Percentiles rank a stretch among this genome's conserved stretches.
These are phyloP conservation scores for Oidium heveae DNA, from an alignment of 2,329 filamentous ascomycete genomes.

Conservation along the genomic window DNA sequence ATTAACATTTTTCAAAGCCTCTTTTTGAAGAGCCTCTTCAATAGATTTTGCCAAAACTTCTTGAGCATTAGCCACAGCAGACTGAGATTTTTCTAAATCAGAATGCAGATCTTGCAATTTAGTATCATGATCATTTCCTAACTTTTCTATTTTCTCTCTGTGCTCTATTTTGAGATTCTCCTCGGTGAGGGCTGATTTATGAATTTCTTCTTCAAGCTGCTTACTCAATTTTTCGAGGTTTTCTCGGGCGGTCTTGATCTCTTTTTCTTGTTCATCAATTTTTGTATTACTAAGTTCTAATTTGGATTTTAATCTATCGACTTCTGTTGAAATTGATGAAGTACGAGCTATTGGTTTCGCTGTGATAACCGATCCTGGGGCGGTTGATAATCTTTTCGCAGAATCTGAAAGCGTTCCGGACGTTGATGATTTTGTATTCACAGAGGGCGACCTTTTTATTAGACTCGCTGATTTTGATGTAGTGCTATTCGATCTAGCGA, in stretches of 20 bases:
- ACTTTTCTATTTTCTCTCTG: constrained; percentile 21
- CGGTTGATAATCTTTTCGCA: constrained; percentile 31
- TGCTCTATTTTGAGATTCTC: constrained; percentile 20
- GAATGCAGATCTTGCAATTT: constrained; percentile 10
- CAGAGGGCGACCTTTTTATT: constrained; percentile 13
- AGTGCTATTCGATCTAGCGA: constrained; percentile 12
- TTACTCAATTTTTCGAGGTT: constrained; percentile 29
- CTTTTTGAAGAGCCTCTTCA: constrained; percentile 11
- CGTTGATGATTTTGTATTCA: constrained; percentile 15
- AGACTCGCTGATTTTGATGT: background rate
- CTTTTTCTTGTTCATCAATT: constrained; percentile 28
- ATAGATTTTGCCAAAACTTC: constrained; percentile 11
- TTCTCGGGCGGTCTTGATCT: constrained; percentile 28
- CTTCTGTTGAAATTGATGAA: constrained; percentile 22
- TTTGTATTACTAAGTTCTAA: constrained; percentile 31
- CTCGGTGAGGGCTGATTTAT: constrained; percentile 16
- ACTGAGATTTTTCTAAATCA: constrained; percentile 10
- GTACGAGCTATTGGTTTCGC: constrained; percentile 19
- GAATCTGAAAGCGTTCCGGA: constrained; percentile 20
- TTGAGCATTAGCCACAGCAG: constrained; percentile 6
- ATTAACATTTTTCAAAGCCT: constrained; percentile 18
- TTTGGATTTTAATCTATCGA: constrained; percentile 34
- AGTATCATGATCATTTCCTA: constrained; percentile 9
- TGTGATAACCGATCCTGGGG: constrained; percentile 15
- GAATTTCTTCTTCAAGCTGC: constrained; percentile 20